Conservation (phyloP, 306 rosid species). For the Rosa persica region DNA sequence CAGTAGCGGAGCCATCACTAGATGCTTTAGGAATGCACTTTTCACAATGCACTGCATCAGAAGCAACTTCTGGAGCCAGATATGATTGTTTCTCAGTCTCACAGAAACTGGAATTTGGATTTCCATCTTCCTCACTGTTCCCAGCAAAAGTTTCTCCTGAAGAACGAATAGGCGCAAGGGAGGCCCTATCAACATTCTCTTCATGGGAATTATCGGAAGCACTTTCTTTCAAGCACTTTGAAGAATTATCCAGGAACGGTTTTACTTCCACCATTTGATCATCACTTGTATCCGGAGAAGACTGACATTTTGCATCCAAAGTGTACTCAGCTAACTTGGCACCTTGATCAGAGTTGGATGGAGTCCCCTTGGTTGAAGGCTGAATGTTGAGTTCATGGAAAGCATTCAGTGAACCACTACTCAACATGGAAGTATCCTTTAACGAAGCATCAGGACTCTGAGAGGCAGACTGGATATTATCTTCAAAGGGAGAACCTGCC, state of each 20-base stretch:
- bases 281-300: constrained; percentile 17
- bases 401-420: constrained; percentile 12
- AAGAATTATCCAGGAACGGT: constrained; percentile 26
- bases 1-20: constrained; percentile 39
- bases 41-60: constrained; percentile 32
- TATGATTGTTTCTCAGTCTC: constrained; percentile 24
- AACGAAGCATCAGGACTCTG: constrained; percentile 14
- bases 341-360: constrained; percentile 28
- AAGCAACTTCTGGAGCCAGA: constrained; percentile 34
- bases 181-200: constrained; percentile 17
- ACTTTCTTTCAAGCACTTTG: constrained; percentile 31
- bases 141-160: constrained; percentile 30
- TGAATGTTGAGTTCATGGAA: constrained; percentile 8
- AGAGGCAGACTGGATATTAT: constrained; percentile 19
- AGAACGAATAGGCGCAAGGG: constrained; percentile 36
- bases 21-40: constrained; percentile 39
- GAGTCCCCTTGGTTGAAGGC: constrained; percentile 3
- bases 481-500: constrained; percentile 26
- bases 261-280: constrained; percentile 25
- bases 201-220: constrained; percentile 33
- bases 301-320: constrained; percentile 29
- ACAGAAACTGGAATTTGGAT: constrained; percentile 27
- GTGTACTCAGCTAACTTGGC: constrained; percentile 32
- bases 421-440: constrained; percentile 18
- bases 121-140: constrained; percentile 34